Conservation (phyloP, 345 rosid genomes). For the Erysimum cheiranthoides region DNA sequence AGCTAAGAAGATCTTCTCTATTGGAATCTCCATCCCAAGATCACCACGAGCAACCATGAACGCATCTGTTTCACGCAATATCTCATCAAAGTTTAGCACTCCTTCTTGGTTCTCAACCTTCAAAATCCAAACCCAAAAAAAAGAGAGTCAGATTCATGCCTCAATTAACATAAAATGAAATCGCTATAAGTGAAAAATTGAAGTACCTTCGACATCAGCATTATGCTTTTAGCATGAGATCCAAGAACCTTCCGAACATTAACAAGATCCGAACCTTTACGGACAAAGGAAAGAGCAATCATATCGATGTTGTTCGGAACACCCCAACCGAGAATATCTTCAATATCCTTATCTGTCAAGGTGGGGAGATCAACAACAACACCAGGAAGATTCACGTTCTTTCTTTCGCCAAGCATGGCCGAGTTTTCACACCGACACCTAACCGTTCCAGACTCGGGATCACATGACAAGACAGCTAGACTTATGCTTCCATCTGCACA, state of each 20-base stretch:
- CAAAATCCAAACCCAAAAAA: slow-evolving; percentile 1
- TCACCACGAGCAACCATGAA: slow-evolving; percentile 99
- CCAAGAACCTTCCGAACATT: slow-evolving; percentile 87
- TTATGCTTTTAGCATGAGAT: slow-evolving; percentile 68
- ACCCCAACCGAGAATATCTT: slow-evolving; percentile 86
- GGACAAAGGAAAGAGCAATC: slow-evolving; percentile 92
- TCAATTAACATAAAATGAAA: slow-evolving; percentile 10
- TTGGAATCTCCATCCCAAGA: slow-evolving; percentile 94
- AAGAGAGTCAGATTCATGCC: slow-evolving; percentile 16
- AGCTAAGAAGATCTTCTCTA: slow-evolving; percentile 92
- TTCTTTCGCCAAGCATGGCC: slow-evolving; percentile 87
- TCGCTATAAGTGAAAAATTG: not conserved
- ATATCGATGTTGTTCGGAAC: slow-evolving; percentile 84
- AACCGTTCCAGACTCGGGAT: slow-evolving; percentile 72
- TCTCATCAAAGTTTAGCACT: slow-evolving; percentile 90
- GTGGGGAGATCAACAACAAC: slow-evolving; percentile 94
- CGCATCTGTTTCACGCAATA: slow-evolving; percentile 87
- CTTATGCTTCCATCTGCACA: slow-evolving; percentile 92
- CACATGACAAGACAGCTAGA: slow-evolving; percentile 72
- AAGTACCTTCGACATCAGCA: slow-evolving; percentile 87
- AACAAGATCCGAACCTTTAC: slow-evolving; percentile 94
- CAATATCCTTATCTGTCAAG: slow-evolving; percentile 84
- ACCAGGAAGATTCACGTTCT: slow-evolving; percentile 94
- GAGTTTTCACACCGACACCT: slow-evolving; percentile 87
- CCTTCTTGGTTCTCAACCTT: slow-evolving; percentile 96